These are phyloP conservation scores for Alternaria incomplexa DNA, from an alignment of 2,329 filamentous ascomycete species.

Conservation along the genomic window DNA sequence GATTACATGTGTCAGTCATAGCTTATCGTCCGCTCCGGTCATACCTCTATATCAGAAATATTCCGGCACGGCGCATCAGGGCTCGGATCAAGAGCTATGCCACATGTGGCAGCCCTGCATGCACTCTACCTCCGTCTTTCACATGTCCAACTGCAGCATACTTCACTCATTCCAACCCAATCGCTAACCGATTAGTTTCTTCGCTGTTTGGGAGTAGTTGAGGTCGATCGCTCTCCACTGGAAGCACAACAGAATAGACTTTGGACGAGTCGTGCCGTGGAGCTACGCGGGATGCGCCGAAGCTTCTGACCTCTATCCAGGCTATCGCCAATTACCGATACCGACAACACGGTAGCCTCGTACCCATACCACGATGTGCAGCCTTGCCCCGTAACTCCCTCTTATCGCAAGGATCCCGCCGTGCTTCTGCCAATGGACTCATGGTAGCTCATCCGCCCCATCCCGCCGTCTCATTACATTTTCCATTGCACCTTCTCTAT, in stretches of 20 bases:
- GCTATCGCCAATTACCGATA: constrained; percentile 10
- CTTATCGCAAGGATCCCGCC: background rate
- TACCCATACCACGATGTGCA: constrained; percentile 16
- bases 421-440: background rate
- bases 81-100: background rate
- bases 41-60: constrained; percentile 6
- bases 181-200: background rate
- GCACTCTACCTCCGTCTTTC: background rate
- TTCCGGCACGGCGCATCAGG: background rate
- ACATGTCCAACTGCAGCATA: background rate
- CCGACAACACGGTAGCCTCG: constrained; percentile 18
- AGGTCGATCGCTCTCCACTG: background rate
- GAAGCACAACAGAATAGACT: background rate
- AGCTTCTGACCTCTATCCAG: background rate
- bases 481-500: background rate
- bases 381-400: background rate
- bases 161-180: background rate
- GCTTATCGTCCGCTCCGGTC: constrained; percentile 13
- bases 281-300: constrained; percentile 7
- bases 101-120: background rate
- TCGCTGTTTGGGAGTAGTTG: background rate
- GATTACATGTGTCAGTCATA: constrained; percentile 1
- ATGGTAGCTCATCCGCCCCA: background rate
- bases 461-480: background rate
- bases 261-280: background rate